A percentile compares a stretch with the other conserved stretches of the same genome.
Conservation (phyloP, 129 eudicot species). For the Arctium minus region DNA sequence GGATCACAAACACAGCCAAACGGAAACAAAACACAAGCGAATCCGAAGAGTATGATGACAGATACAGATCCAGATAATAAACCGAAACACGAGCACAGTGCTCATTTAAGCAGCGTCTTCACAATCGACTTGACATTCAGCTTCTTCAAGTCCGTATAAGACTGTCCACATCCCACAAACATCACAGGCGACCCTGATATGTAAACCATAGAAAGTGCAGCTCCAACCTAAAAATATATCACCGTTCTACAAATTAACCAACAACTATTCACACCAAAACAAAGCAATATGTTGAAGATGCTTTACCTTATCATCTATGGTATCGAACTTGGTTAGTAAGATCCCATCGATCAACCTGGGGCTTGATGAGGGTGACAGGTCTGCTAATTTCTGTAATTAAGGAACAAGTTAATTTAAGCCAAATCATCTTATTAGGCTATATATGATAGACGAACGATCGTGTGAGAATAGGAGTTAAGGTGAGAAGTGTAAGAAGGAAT, state of each 20-base stretch:
- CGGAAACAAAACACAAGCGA: neutral
- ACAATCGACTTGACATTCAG: conserved; percentile 91
- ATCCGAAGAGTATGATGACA: neutral
- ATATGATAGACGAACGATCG: neutral
- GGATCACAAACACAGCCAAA: neutral
- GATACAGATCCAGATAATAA: conserved; percentile 8
- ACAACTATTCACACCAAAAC: neutral
- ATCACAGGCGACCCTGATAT: conserved; percentile 97
- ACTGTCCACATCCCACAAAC: conserved; percentile 99
- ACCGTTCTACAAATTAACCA: neutral
- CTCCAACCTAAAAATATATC: conserved; percentile 72
- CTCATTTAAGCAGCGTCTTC: conserved; percentile 87
- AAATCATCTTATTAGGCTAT: neutral
- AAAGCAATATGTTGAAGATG: neutral
- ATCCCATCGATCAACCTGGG: conserved; percentile 98
- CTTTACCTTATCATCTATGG: conserved; percentile 87
- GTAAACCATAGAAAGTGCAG: conserved; percentile 98
- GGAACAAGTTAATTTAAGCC: neutral
- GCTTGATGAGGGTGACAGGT: conserved; percentile 73
- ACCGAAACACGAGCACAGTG: neutral
- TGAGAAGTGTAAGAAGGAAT: too few relatives aligned
- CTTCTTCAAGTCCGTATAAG: conserved; percentile 92
- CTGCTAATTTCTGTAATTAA: conserved; percentile 74
- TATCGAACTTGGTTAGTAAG: conserved; percentile 95
- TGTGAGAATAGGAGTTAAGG: too few relatives aligned